phyloP scores from a whole-genome alignment of 1,284 basidiomycete genomes.

The Rhodotorula sp. region DNA sequence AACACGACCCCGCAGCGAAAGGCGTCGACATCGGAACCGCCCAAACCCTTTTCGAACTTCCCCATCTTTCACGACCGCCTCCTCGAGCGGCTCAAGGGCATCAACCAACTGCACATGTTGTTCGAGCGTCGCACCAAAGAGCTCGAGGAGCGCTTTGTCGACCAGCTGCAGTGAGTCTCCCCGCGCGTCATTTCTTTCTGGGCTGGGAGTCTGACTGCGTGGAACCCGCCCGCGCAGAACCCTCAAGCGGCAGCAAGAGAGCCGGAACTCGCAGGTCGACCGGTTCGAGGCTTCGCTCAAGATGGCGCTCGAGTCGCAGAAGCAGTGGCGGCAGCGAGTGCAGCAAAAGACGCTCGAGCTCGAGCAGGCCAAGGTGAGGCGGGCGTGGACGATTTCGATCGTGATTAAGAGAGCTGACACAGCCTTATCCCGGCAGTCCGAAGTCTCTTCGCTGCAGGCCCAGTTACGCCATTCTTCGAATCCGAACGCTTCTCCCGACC shows the following conservation, averaged over 20 bases:
- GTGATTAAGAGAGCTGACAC: conserved; percentile 21
- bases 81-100: conserved; percentile 76
- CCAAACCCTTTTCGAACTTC: conserved; percentile 85
- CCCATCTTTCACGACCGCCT: conserved; percentile 90
- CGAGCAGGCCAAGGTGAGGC: conserved; percentile 70
- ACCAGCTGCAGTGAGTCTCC: conserved; percentile 59
- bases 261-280: conserved; percentile 87
- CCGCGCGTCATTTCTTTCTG: not conserved
- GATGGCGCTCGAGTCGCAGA: conserved; percentile 75
- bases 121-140: conserved; percentile 86
- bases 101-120: conserved; percentile 76
- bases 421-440: conserved; percentile 55
- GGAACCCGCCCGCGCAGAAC: conserved; percentile 51
- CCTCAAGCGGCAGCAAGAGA: conserved; percentile 82
- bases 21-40: conserved; percentile 51
- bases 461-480: conserved; percentile 62
- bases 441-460: conserved; percentile 70
- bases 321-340: conserved; percentile 81
- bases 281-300: conserved; percentile 86
- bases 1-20: conserved; percentile 31
- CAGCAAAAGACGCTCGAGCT: conserved; percentile 81
- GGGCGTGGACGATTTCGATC: too few species aligned
- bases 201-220: too few species aligned
- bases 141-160: conserved; percentile 66
- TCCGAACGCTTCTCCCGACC: conserved; percentile 36